phyloP scores from a whole-genome alignment of 352 stramenopile genomes.

The Globisporangium carolinianum region DNA sequence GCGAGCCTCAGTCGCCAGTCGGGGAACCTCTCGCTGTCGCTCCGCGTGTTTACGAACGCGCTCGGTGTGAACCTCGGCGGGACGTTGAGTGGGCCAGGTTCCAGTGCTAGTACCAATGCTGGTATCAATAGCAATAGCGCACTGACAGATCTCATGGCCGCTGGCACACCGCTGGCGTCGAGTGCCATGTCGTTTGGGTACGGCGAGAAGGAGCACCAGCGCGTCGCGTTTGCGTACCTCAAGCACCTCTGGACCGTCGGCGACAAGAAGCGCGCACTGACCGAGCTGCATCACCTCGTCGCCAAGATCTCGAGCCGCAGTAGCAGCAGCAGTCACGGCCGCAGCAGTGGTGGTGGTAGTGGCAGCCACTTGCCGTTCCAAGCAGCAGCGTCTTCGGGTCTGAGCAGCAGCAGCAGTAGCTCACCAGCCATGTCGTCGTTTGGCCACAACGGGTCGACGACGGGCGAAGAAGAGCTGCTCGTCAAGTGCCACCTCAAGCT shows the following conservation, averaged over 20 bases:
- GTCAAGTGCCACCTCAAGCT: constrained; percentile 83
- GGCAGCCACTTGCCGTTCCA: not conserved
- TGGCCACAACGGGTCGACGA: constrained; percentile 4
- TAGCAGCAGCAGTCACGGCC: not conserved
- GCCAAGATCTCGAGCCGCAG: constrained; percentile 60
- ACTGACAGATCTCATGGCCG: constrained; percentile 30
- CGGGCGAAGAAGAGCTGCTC: constrained; percentile 58
- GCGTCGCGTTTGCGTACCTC: constrained; percentile 92
- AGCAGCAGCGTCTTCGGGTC: constrained; percentile 3
- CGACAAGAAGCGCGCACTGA: constrained; percentile 84
- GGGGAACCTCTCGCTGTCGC: constrained; percentile 75
- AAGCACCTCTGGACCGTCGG: constrained; percentile 93
- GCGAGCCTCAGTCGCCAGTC: constrained; percentile 88
- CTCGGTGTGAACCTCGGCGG: constrained; percentile 47
- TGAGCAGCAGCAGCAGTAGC: constrained; percentile 3
- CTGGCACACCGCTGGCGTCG: constrained; percentile 42
- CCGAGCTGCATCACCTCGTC: constrained; percentile 80
- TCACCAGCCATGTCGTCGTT: constrained; percentile 10
- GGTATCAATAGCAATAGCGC: not conserved
- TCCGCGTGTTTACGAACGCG: constrained; percentile 83
- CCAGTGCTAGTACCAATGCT: not conserved
- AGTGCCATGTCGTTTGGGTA: constrained; percentile 57
- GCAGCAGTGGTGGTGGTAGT: constrained; percentile 13
- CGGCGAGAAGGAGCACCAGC: constrained; percentile 86
- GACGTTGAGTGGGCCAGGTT: constrained; percentile 3